Base-by-base conservation (phyloP, 257 asterid genomes). In the Rubia yunnanensis region DNA sequence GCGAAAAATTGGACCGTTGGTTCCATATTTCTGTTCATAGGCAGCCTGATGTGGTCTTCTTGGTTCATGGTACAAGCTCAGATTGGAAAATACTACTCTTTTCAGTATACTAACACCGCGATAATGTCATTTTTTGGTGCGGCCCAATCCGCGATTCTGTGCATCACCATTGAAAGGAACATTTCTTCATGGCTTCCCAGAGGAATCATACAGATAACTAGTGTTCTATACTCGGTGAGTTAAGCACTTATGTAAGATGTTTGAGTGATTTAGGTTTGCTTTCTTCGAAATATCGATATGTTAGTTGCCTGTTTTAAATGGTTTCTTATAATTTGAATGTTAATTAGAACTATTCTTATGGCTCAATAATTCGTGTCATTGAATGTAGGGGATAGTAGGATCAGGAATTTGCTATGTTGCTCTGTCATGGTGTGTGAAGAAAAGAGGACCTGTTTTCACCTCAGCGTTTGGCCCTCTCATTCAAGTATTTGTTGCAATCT, bases 391-490 rank as follows among this genome's bases (percentile, higher is more conserved):
- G 9, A 46, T 78, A 5, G 85, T 89, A 46, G 96, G 86, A 73
- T 83, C 96, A n/a, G 95, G 96, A 0, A 7, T 89, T 26, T 80
- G 91, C 54, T 83, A 82, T 44, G 88, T 72, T 17, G 78, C 73
- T 11, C 77, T 89, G 86, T 80, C 91, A 59, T 87, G 96, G 94
- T 87, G 94, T 68, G 89, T 89, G 60, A 81, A 84, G 68, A 72
- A 70, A 62, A 82, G 76, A 63, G 96, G 95, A 7, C 94, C 96
- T 11, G 96, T 87, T 22, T 89, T 87, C 67, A 83, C 94, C 65
- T 79, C 94, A 5, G 86, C 96, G 13, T 89, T 89, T 81, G 74
- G 91, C 64, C 96, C 96, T 22, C 71, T 87, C 70, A 67, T 89
- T 53, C 95, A 85, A 68, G 49, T 85, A n/a, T 87, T 87, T 69